phyloP scores from a whole-genome alignment of 257 asterid genomes.

The Cordia subcordata region DNA sequence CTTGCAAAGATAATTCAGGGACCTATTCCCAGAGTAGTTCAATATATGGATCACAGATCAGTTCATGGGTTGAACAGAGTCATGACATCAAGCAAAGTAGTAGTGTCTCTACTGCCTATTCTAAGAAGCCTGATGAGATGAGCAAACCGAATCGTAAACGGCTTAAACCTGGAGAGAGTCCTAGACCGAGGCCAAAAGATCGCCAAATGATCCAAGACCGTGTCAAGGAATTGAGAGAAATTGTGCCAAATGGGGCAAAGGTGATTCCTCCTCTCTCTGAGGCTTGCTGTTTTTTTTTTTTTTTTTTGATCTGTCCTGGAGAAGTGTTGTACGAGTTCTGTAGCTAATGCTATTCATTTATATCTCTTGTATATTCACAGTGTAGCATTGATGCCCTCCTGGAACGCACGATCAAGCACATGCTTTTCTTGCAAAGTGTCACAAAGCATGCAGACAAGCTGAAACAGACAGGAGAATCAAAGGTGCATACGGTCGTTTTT shows the following conservation, averaged over 20 bases:
- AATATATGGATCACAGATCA: slow-evolving; percentile 56
- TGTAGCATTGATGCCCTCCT: slow-evolving; percentile 95
- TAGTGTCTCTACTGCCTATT: slow-evolving; percentile 57
- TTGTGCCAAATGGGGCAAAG: slow-evolving; percentile 93
- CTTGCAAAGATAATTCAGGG: slow-evolving; percentile 45
- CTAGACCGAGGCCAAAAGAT: slow-evolving; percentile 93
- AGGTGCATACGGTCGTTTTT: slow-evolving; percentile 35
- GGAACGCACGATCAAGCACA: slow-evolving; percentile 90
- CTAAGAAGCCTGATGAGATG: slow-evolving; percentile 59
- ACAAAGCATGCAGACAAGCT: slow-evolving; percentile 88
- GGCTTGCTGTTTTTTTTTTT: slow-evolving; percentile 1
- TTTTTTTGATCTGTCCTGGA: neutral
- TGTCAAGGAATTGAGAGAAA: slow-evolving; percentile 85
- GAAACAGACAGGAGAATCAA: slow-evolving; percentile 74
- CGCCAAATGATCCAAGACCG: slow-evolving; percentile 99
- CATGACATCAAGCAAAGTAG: slow-evolving; percentile 49
- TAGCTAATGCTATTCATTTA: slow-evolving; percentile 3
- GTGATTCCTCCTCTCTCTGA: slow-evolving; percentile 28
- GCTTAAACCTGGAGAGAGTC: slow-evolving; percentile 90
- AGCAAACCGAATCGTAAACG: slow-evolving; percentile 68
- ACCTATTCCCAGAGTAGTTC: slow-evolving; percentile 57
- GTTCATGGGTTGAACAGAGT: slow-evolving; percentile 65
- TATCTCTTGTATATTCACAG: slow-evolving; percentile 44
- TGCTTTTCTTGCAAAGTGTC: slow-evolving; percentile 94
- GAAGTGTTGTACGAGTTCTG: neutral